Evolutionary conservation across 331 rosid species (phyloP).

Genomic region (Telfairia occidentalis): DNA sequence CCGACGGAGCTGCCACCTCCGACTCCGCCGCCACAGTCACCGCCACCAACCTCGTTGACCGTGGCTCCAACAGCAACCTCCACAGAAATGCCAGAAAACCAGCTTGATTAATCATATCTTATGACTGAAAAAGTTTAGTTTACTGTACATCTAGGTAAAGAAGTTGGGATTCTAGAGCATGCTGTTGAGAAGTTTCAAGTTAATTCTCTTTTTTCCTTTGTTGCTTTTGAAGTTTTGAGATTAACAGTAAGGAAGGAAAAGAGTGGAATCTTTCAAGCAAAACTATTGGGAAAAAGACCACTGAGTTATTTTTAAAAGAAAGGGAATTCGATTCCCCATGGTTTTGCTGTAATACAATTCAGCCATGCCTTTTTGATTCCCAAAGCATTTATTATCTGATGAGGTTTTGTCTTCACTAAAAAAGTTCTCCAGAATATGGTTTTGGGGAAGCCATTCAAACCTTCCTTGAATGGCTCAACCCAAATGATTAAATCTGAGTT

Average conservation of each 20-base stretch:
- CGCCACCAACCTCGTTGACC: background rate
- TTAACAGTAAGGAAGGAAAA: background rate
- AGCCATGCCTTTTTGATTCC: slow-evolving; percentile 25
- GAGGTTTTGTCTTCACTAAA: background rate
- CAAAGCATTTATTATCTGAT: slow-evolving; percentile 2
- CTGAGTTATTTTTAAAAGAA: background rate
- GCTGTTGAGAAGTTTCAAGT: slow-evolving; percentile 7
- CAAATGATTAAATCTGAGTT: background rate
- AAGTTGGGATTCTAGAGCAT: slow-evolving; percentile 1
- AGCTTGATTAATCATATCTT: slow-evolving; percentile 6
- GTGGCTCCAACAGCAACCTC: background rate
- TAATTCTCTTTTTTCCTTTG: background rate
- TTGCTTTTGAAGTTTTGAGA: slow-evolving; percentile 2
- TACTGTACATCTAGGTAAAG: background rate
- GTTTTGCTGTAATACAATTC: slow-evolving; percentile 15
- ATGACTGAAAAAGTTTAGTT: background rate
- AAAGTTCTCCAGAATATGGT: background rate
- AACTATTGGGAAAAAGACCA: slow-evolving; percentile 6
- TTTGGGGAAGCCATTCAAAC: background rate
- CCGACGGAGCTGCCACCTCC: background rate
- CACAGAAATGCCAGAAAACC: background rate
- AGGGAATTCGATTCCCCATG: slow-evolving; percentile 20
- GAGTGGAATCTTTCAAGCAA: slow-evolving; percentile 8
- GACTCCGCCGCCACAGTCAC: background rate
- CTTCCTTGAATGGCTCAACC: background rate